Conservation (phyloP, 2,329 filamentous ascomycete species). For the Aspergillus neoniger region DNA sequence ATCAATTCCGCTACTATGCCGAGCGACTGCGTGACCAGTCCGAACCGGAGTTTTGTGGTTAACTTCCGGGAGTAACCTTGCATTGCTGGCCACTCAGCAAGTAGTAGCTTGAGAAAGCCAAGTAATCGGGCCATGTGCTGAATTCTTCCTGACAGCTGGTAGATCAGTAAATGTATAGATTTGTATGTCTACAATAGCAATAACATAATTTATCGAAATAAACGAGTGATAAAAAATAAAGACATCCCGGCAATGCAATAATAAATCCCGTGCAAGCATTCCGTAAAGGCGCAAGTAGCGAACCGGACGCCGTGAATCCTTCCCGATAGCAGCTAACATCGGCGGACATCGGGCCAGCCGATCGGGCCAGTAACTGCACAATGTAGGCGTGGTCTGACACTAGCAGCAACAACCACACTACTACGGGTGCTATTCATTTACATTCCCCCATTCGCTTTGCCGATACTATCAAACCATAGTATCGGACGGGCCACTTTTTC, state of each 20-base stretch:
- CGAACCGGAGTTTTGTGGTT: not conserved
- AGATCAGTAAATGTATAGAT: too few relatives aligned
- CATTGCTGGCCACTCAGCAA: too few relatives aligned
- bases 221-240: not conserved
- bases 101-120: too few relatives aligned
- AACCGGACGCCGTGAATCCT: not conserved
- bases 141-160: too few relatives aligned
- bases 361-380: conserved; percentile 16
- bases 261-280: not conserved
- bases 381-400: conserved; percentile 13
- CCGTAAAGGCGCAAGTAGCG: not conserved
- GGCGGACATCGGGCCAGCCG: conserved; percentile 11
- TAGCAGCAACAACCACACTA: too few relatives aligned
- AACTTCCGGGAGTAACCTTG: not conserved
- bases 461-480: conserved; percentile 8
- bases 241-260: not conserved
- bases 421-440: too few relatives aligned
- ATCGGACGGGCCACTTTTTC: conserved; percentile 1
- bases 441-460: conserved; percentile 6
- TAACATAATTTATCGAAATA: too few relatives aligned
- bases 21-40: not conserved
- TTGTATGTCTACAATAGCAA: too few relatives aligned
- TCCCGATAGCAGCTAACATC: not conserved
- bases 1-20: conserved; percentile 8
- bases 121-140: not conserved